Base-by-base conservation (phyloP, 768 basidiomycete species). In the Mycena pura region DNA sequence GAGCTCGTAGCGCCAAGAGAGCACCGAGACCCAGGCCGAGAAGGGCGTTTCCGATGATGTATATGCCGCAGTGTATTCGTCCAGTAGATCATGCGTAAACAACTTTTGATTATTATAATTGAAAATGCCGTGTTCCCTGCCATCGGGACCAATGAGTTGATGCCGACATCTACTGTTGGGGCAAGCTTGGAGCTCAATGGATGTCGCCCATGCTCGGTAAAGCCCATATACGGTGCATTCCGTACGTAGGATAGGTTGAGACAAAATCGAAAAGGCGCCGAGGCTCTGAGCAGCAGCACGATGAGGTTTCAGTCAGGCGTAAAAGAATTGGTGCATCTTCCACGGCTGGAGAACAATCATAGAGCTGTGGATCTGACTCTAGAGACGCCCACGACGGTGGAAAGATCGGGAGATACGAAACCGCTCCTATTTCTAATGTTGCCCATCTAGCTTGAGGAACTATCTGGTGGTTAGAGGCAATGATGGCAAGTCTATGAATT, bases 1-100 rank as follows among this genome's bases (percentile, higher is more conserved):
- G 5, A 53, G 2, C 6, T 9, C 6, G 28, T 65, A 65, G 2
- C 60, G 47, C 4, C 64, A 40, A 11, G 47, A n/a, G 17, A 62
- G 32, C 9, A 57, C 48, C 4, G 25, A 3, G 2, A 62, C 55
- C 60, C 60, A 65, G 1, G 55, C 47, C 4, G 55, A 48, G 22
- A 65, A 65, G 3, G 64, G 64, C 1, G 64, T 65, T 19, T 65
- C 64, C 0, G 62, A 63, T 3, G 62, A 50, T 3, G 64, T 65
- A n/a, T 52, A 65, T 2, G 60, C 60, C 0, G 57, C 32, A 2
- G 60, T 65, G 25, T 65, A 65, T 17, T 65, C 55, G n/a, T 65
- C 64, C 3, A 65, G 49, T 1, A 65, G 36, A 25, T 65, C 61
- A 24, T 65, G 64, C 22, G 50, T 51, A 25, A 65, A 60, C 0